These are phyloP conservation scores for Erodium trifolium DNA, from an alignment of 441 rosid genomes.

Conservation along the genomic window DNA sequence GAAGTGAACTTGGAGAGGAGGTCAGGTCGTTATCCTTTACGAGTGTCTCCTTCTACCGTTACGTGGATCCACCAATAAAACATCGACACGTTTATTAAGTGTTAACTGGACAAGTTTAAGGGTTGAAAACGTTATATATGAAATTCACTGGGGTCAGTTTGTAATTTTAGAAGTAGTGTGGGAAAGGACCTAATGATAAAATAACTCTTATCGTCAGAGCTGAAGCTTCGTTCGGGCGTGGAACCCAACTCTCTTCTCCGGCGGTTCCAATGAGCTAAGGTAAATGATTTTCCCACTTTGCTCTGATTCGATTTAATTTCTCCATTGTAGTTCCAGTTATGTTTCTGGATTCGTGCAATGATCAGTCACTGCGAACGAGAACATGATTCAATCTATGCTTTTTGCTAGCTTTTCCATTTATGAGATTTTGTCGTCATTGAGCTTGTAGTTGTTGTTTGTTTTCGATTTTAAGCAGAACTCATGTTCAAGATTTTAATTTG, in stretches of 20 bases:
- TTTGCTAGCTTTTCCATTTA: not conserved
- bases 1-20: not conserved
- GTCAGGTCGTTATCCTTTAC: not conserved
- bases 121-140: too few species aligned
- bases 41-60: not conserved
- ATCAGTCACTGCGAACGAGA: not conserved
- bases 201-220: not conserved
- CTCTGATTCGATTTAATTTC: not conserved
- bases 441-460: not conserved
- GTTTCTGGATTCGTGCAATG: not conserved
- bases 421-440: not conserved
- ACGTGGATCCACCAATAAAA: not conserved
- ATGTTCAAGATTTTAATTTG: not conserved
- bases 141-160: not conserved
- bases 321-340: not conserved
- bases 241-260: not conserved
- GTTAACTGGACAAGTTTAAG: too few species aligned
- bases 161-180: not conserved
- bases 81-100: too few species aligned
- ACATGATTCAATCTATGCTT: not conserved
- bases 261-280: slow-evolving; percentile 7
- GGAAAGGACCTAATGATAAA: not conserved
- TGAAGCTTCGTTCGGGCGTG: not conserved
- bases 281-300: not conserved
- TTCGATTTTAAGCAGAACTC: not conserved